These are phyloP conservation scores for Microascus cirrosus DNA, from an alignment of 2,329 filamentous ascomycete species.

Conservation along the genomic window DNA sequence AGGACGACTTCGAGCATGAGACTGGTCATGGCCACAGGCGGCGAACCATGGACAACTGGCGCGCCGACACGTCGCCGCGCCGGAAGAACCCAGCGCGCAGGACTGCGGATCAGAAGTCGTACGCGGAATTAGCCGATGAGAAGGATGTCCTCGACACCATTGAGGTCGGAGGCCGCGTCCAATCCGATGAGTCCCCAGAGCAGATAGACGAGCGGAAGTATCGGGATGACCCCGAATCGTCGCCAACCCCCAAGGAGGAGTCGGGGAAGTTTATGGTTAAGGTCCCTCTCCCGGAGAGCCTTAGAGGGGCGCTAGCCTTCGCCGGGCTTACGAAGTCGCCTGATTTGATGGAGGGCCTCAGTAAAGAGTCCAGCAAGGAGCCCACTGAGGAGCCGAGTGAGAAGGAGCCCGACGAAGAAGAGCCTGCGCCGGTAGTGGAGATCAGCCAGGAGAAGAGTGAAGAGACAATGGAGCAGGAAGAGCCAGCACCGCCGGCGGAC, in stretches of 20 bases:
- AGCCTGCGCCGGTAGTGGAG: not conserved
- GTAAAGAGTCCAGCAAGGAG: not conserved
- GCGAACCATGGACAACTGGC: slow-evolving; percentile 22
- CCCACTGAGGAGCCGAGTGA: not conserved
- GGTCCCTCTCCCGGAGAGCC: not conserved
- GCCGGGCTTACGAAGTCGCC: not conserved
- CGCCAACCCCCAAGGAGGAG: not conserved
- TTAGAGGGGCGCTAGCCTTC: not conserved
- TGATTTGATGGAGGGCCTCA: not conserved
- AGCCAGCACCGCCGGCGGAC: too few species aligned
- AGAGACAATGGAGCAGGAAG: too few species aligned
- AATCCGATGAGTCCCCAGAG: not conserved
- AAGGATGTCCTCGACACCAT: slow-evolving; percentile 47
- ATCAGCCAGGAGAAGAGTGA: not conserved
- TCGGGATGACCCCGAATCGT: not conserved
- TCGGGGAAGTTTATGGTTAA: not conserved
- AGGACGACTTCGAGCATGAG: slow-evolving; percentile 19
- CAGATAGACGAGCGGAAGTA: not conserved
- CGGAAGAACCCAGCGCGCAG: slow-evolving; percentile 28
- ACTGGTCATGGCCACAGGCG: slow-evolving; percentile 18
- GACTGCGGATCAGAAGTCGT: slow-evolving; percentile 19
- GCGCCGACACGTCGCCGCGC: slow-evolving; percentile 19
- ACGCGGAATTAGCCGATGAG: slow-evolving; percentile 25
- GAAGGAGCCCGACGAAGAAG: not conserved
- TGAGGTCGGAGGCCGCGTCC: slow-evolving; percentile 32